Percentiles rank a stretch among this genome's conserved stretches.
Conservation (phyloP, 768 basidiomycete genomes). For the Holtermannia corniformis region DNA sequence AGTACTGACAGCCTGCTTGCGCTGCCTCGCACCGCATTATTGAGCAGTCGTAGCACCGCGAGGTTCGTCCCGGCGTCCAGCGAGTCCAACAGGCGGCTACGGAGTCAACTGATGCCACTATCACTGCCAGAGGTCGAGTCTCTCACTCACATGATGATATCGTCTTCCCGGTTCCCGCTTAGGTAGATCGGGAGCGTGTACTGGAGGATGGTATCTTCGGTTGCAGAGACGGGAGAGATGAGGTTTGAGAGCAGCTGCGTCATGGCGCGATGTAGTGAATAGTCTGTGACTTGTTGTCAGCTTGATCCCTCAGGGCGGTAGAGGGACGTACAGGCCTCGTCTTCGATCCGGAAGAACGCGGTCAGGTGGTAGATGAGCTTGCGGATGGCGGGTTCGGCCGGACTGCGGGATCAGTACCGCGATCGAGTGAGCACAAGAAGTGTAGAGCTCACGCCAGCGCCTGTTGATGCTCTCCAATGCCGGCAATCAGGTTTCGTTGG, state of each 20-base stretch:
- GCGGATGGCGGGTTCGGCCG: slow-evolving; percentile 62
- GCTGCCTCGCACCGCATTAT: slow-evolving; percentile 60
- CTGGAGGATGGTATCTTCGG: slow-evolving; percentile 53
- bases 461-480: slow-evolving; percentile 60
- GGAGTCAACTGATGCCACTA: too few species aligned
- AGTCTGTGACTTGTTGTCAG: slow-evolving; percentile 46
- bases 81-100: slow-evolving; percentile 51
- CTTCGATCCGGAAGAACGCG: slow-evolving; percentile 62
- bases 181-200: slow-evolving; percentile 50
- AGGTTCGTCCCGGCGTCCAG: slow-evolving; percentile 55
- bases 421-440: too few species aligned
- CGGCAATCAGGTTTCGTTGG: slow-evolving; percentile 75
- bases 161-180: slow-evolving; percentile 55
- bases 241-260: slow-evolving; percentile 76
- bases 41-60: slow-evolving; percentile 58
- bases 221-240: slow-evolving; percentile 58
- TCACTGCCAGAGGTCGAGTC: slow-evolving; percentile 3
- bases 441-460: slow-evolving; percentile 56
- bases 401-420: slow-evolving; percentile 46
- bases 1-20: slow-evolving; percentile 48
- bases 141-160: slow-evolving; percentile 58
- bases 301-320: background rate
- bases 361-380: slow-evolving; percentile 62
- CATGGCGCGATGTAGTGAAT: slow-evolving; percentile 55
- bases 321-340: slow-evolving; percentile 49